A percentile compares a stretch with the other conserved stretches of the same genome.
phyloP scores from a whole-genome alignment of 352 stramenopile species.

The Chloridella minuta region DNA sequence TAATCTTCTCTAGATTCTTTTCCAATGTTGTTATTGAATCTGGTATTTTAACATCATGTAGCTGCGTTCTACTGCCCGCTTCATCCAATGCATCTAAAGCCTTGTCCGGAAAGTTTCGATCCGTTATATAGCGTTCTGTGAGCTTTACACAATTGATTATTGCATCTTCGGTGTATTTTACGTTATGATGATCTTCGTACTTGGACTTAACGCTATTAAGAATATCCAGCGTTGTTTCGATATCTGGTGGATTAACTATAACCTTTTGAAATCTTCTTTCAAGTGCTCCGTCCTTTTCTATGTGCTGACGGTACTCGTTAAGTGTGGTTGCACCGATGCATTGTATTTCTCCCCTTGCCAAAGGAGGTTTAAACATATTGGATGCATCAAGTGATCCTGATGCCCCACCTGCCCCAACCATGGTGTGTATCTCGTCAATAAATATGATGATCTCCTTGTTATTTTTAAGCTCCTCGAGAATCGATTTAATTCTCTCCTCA shows the following conservation, averaged over 20 bases:
- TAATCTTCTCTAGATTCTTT: not conserved
- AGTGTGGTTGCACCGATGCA: constrained; percentile 88
- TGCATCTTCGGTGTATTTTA: constrained; percentile 58
- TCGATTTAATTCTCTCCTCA: constrained; percentile 71
- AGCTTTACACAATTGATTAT: constrained; percentile 35
- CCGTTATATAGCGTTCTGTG: constrained; percentile 55
- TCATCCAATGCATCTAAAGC: constrained; percentile 75
- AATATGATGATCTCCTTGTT: constrained; percentile 87
- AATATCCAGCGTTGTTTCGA: constrained; percentile 73
- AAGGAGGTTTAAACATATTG: constrained; percentile 85
- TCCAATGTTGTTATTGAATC: not conserved
- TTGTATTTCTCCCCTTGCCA: constrained; percentile 64
- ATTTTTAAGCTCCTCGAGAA: constrained; percentile 60
- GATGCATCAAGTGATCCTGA: constrained; percentile 72
- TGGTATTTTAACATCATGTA: too few relatives aligned
- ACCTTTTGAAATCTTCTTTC: constrained; percentile 88
- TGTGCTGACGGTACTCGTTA: constrained; percentile 81
- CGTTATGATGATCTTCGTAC: constrained; percentile 86
- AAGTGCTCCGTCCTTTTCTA: constrained; percentile 91
- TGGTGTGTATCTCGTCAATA: constrained; percentile 83
- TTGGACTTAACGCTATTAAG: constrained; percentile 59
- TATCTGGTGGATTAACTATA: constrained; percentile 53
- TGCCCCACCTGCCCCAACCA: constrained; percentile 55
- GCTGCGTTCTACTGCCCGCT: constrained; percentile 24
- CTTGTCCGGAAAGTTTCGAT: constrained; percentile 59